Evolutionary conservation across 2,329 filamentous ascomycete species (phyloP).

Genomic region (Pseudodiploospora longispora): DNA sequence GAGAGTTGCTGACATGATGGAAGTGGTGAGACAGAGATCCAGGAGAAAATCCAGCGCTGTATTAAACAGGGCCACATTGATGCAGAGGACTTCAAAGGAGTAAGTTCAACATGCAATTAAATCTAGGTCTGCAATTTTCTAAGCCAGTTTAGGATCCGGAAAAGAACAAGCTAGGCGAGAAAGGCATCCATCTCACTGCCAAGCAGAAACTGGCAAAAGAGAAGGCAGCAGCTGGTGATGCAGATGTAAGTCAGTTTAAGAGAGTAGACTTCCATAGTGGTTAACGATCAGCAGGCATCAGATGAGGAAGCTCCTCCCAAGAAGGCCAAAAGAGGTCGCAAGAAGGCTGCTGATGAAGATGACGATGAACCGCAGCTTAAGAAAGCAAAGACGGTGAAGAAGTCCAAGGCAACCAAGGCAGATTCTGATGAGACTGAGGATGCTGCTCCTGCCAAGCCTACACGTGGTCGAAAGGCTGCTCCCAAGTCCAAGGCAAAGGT

Average conservation of each 20-base stretch:
- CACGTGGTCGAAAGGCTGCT: slow-evolving; percentile 14
- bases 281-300: slow-evolving; percentile 10
- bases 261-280: not conserved
- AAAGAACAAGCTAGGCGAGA: slow-evolving; percentile 60
- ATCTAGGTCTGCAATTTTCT: slow-evolving; percentile 4
- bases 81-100: slow-evolving; percentile 80
- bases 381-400: slow-evolving; percentile 25
- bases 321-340: slow-evolving; percentile 26
- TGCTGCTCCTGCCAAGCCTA: slow-evolving; percentile 15
- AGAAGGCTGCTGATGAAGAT: slow-evolving; percentile 24
- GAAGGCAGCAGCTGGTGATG: slow-evolving; percentile 21
- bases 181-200: slow-evolving; percentile 48
- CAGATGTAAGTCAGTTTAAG: slow-evolving; percentile 11
- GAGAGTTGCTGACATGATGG: slow-evolving; percentile 8
- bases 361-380: slow-evolving; percentile 27
- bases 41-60: slow-evolving; percentile 66
- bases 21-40: slow-evolving; percentile 47
- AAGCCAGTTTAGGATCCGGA: slow-evolving; percentile 55
- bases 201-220: slow-evolving; percentile 28
- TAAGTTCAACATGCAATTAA: slow-evolving; percentile 39
- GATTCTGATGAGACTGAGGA: slow-evolving; percentile 15
- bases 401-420: slow-evolving; percentile 15
- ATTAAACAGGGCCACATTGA: slow-evolving; percentile 73
- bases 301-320: slow-evolving; percentile 21
- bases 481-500: slow-evolving; percentile 8